Evolutionary conservation across 257 asterid species (phyloP), one percentile per base, ranked within the genome.

Genomic region (Phtheirospermum japonicum): DNA sequence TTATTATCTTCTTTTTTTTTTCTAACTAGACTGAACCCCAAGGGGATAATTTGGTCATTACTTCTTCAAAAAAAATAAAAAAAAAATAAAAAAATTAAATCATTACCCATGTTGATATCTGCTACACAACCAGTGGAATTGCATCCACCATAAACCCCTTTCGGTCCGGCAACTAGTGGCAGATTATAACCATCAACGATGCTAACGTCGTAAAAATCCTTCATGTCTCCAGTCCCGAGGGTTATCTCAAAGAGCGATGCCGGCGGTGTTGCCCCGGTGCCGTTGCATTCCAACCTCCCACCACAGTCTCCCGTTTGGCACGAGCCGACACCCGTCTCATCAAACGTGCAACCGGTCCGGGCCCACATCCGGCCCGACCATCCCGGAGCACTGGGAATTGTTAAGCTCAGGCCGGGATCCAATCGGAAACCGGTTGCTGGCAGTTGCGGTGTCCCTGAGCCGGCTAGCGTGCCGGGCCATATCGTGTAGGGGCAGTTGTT

Each of bases 301-400:
- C 90, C 90, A 45, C 93, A 85, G 61, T 87, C 97, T 43, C 95
- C 96, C 0, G 97, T 90, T 45, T 75, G 83, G 76, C 95, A 90
- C 4, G 87, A 68, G 46, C 97, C 96, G 52, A 48, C 57, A 23
- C 95, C 93, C 2, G 80, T 67, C 7, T 74, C 76, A 18, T 85
- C 88, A 45, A 90, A 90, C 3, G 72, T 71, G 83, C 97, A 90
- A 2, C 93, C 87, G 7, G 97, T 90, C 66, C 95, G 82, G 9
- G 84, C 97, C 97, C 95, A 85, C 1, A 90, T 79, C 23, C 90
- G 82, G 50, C 97, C 97, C 0, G 97, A 83, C 95, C 96, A 90
- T 8, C 94, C 90, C 0, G 95, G 86, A 39, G 48, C 57, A 6
- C 65, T 70, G 10, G 93, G 86, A 26, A 87, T 80, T 0, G 73